Base-by-base conservation (phyloP, 768 basidiomycete species). In the Pleurotus cornucopiae region DNA sequence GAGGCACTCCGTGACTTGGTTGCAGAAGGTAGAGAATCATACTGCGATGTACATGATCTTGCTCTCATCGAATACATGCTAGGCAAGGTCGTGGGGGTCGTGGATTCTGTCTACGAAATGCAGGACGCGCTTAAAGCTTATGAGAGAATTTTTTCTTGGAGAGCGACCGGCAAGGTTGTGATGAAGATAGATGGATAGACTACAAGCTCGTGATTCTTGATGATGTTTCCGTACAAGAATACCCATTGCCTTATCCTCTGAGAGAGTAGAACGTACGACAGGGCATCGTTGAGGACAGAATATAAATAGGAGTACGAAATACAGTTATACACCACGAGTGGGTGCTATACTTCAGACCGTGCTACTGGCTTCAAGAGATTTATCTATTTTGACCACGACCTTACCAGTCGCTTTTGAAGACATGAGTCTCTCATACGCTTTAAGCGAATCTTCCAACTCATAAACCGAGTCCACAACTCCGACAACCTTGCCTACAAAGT, bases 111-210 rank as follows among this genome's bases (percentile, higher is more conserved):
- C 0, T 78, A 73, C 56, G 68, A 64, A 2, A 88, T 88, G 48
- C 74, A 80, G 30, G 81, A 87, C 4, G 80, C 68, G 1, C 64
- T 79, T 49, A 69, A 79, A 56, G 89, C 88, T 0, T 91, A 86
- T 62, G 83, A 85, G 9, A 73, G 76, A 49, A 63, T 86, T 6
- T 71, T 83, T 76, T 76, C 79, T 1, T 67, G 72, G 4, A 73
- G 79, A n/a, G 82, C 85, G 1, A 79, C 73, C 2, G 89, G 89
- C 0, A 89, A 89, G 65, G 76, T 90, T 2, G 74, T 89, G 5
- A 4, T 25, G 23, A 25, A 25, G 23, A 25, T 25, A 5, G 23
- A 6, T 25, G 23, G 5, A 6, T 25, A 25, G 23, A 25, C 23
- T 25, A 25, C 5, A 25, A 6, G 23, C 4, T 25, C 23, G 0